Percentiles rank a stretch among this genome's conserved stretches.
phyloP scores from a whole-genome alignment of 345 rosid species.

The Viola odorata region DNA sequence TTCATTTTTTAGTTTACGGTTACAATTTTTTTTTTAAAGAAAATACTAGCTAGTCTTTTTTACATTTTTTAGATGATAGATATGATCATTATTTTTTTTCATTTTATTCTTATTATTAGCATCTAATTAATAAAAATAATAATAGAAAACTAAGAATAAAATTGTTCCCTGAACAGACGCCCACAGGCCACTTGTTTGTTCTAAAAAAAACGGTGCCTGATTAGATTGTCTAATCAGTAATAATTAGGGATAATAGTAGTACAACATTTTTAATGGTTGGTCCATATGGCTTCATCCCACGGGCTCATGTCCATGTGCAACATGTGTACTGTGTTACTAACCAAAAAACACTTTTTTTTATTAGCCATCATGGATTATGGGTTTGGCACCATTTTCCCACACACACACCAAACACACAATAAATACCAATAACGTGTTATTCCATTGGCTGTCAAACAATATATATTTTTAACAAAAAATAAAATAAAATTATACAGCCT shows the following conservation, averaged over 20 bases:
- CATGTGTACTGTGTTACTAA: not conserved
- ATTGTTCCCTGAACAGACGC: not conserved
- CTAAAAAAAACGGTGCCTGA: not conserved
- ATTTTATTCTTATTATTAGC: too few relatives aligned
- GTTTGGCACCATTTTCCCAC: not conserved
- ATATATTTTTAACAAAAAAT: too few relatives aligned
- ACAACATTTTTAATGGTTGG: not conserved
- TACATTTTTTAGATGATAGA: not conserved
- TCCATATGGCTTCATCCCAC: not conserved
- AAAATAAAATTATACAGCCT: too few relatives aligned
- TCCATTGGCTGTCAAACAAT: too few relatives aligned
- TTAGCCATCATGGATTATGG: not conserved
- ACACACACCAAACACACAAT: not conserved
- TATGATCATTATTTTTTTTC: not conserved
- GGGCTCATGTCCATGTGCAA: not conserved
- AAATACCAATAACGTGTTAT: too few relatives aligned
- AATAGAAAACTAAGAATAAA: too few relatives aligned
- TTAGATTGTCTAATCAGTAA: not conserved
- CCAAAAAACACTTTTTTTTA: not conserved
- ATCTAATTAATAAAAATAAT: too few relatives aligned
- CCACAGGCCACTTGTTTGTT: conserved; percentile 1
- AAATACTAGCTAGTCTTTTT: not conserved
- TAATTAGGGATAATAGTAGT: not conserved
- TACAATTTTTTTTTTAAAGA: too few relatives aligned
- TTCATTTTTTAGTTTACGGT: too few relatives aligned